These are phyloP conservation scores for Senecio squalidus DNA, from an alignment of 140 eudicot genomes.

Conservation along the genomic window DNA sequence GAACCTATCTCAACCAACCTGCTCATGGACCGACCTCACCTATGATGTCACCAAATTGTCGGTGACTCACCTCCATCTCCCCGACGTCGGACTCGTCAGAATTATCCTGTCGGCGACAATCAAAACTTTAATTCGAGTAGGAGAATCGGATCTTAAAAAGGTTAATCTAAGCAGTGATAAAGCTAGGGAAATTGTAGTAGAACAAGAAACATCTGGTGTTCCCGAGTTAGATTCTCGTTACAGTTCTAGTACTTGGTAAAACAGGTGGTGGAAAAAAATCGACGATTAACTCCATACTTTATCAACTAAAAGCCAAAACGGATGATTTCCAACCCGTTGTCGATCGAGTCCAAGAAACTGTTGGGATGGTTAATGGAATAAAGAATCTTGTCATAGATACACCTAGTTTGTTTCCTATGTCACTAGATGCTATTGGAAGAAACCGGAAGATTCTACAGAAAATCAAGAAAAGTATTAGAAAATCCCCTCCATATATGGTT, in stretches of 20 bases:
- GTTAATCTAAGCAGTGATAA: constrained; percentile 51
- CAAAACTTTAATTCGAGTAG: constrained; percentile 69
- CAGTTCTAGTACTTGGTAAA: constrained; percentile 73
- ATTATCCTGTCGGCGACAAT: constrained; percentile 60
- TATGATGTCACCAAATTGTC: constrained; percentile 54
- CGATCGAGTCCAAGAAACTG: constrained; percentile 55
- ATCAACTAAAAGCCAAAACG: constrained; percentile 63
- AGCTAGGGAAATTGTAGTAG: constrained; percentile 65
- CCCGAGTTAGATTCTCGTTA: constrained; percentile 70
- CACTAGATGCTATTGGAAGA: constrained; percentile 41
- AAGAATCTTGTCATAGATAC: constrained; percentile 75
- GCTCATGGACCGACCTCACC: constrained; percentile 72
- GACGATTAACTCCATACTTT: constrained; percentile 82
- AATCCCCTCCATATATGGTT: constrained; percentile 76
- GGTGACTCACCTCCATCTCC: constrained; percentile 56
- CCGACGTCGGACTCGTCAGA: constrained; percentile 77
- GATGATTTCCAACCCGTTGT: constrained; percentile 79
- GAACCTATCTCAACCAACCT: constrained; percentile 52
- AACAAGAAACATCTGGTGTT: constrained; percentile 53
- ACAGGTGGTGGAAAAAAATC: constrained; percentile 96
- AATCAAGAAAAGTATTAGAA: constrained; percentile 49
- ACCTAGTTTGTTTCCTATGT: constrained; percentile 77
- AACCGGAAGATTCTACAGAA: constrained; percentile 64
- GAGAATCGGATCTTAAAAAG: constrained; percentile 78
- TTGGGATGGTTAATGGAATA: constrained; percentile 61